A percentile compares a stretch with the other conserved stretches of the same genome.
These are phyloP conservation scores for Papiliotrema nemorosa DNA, from an alignment of 1,284 basidiomycete species.

Conservation along the genomic window DNA sequence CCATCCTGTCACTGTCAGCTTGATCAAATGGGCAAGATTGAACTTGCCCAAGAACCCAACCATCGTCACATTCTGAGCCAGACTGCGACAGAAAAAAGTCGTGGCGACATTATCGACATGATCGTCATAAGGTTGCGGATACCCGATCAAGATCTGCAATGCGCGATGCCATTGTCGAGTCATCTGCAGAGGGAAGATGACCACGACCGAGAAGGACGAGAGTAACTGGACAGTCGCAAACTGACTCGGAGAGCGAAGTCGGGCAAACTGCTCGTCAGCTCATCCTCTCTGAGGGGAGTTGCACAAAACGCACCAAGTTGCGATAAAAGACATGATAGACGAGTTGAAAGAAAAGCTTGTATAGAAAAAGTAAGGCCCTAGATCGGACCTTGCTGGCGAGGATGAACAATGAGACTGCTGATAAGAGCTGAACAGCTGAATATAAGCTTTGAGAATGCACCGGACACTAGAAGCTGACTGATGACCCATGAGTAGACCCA, in stretches of 20 bases:
- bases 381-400: slow-evolving; percentile 54
- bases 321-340: slow-evolving; percentile 51
- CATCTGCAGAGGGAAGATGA: slow-evolving; percentile 57
- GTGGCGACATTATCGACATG: slow-evolving; percentile 53
- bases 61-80: slow-evolving; percentile 58
- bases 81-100: slow-evolving; percentile 54
- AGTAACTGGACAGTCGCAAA: slow-evolving; percentile 56
- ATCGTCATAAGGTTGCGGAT: slow-evolving; percentile 53
- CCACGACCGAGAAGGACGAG: slow-evolving; percentile 54
- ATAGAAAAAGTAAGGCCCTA: slow-evolving; percentile 55
- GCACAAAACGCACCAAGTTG: slow-evolving; percentile 37
- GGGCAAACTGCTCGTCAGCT: slow-evolving; percentile 32
- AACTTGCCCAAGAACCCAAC: slow-evolving; percentile 49
- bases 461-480: slow-evolving; percentile 45
- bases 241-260: slow-evolving; percentile 46
- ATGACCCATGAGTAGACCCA: slow-evolving; percentile 58
- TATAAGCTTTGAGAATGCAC: slow-evolving; percentile 1
- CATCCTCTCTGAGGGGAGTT: neutral
- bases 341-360: slow-evolving; percentile 52
- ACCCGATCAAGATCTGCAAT: slow-evolving; percentile 51
- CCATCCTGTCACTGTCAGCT: slow-evolving; percentile 35
- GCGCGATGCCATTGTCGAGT: slow-evolving; percentile 50
- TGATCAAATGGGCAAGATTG: neutral
- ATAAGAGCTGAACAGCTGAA: slow-evolving; percentile 51
- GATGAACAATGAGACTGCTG: slow-evolving; percentile 53